Base-by-base conservation (phyloP, 2,329 filamentous ascomycete species). In the Clarireedia sp. region DNA sequence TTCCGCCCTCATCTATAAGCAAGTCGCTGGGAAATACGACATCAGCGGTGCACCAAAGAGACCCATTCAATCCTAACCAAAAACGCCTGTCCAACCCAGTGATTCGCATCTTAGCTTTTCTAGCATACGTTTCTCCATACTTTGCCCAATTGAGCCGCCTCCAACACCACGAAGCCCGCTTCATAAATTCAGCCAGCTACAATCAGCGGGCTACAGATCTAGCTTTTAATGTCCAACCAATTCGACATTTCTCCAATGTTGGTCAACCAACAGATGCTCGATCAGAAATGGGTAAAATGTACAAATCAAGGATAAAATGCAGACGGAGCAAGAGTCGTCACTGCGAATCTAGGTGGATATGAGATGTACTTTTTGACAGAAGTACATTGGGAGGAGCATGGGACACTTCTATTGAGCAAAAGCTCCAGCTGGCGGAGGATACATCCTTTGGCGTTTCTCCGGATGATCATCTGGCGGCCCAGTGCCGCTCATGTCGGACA, bases 401-500 rank as follows among this genome's bases (percentile, higher is more conserved):
- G 37, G 14, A 26, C 7, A n/a, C 12, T 19, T 33, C 14, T 55
- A 64, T 60, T 65, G 62, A 16, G 54, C 48, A 50, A 63, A 68
- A 24, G 43, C 55, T 10, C 63, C 61, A 26, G 54, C 48, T 38
- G 38, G 59, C 8, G 62, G 60, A 23, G 60, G 57, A 56, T 65
- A 69, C 57, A 68, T 64, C 48, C 66, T 61, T 46, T 69, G 68
- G 29, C 67, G 56, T 54, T 69, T 70, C 12, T 68, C 65, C 2
- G 63, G 49, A 56, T 66, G 64, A 4, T 66, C 63, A 40, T 68
- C 64, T 24, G 59, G 51, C 1, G 52, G 26, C 1, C 57, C 61
- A 21, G 55, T 58, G 38, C 61, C 62, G 33, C 52, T 59, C 61
- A 69, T 66, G 46, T 69, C 67, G 14, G 64, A 64, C 44, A 68